Evolutionary conservation across 768 basidiomycete species (phyloP), one percentile per base, ranked within the genome.

Genomic region (Epithele typhae): DNA sequence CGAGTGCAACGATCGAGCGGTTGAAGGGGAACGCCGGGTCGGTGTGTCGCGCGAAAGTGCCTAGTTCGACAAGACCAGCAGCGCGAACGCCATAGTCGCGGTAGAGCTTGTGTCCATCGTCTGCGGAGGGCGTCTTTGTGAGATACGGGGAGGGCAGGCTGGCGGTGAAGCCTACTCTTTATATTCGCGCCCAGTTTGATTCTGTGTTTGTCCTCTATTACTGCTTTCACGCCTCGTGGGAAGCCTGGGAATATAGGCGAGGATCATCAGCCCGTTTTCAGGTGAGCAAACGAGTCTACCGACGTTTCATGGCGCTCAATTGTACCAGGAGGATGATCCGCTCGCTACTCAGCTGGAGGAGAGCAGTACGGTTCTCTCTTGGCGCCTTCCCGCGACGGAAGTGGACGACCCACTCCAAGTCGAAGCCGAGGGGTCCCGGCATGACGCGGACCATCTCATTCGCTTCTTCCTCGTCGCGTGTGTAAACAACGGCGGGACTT

Each of bases 101-200:
- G 45, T 64, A 71, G 17, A 78, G 68, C 49, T 78, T 78, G 52
- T 65, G 56, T 4, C 75, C 76, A 23, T 78, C 76, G 24, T 72
- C 76, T 77, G 38, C 17, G 12, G 19, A 32, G 32, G 10, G 18
- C 30, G 22, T 24, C 15, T 4, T 17, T 9, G 11, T 25, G 37
- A 36, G 25, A n/a, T n/a, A n/a, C n/a, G n/a, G 23, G 23, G 3
- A 5, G 15, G 21, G 5, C 1, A 27, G 52, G 38, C 48, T 22
- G 8, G 14, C 9, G 3, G 23, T 11, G 12, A 33, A 4, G 64
- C 72, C 45, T 41, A 76, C 76, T 69, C 23, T 66, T 59, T 42
- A 77, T 77, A 45, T 77, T 76, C 6, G 67, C 74, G 15, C 78
- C 78, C 3, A 68, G 60, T 53, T 79, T 78, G 30, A 68, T 41